Evolutionary conservation across 2,329 filamentous ascomycete species (phyloP).

Genomic region (Pseudogymnoascus sp.): DNA sequence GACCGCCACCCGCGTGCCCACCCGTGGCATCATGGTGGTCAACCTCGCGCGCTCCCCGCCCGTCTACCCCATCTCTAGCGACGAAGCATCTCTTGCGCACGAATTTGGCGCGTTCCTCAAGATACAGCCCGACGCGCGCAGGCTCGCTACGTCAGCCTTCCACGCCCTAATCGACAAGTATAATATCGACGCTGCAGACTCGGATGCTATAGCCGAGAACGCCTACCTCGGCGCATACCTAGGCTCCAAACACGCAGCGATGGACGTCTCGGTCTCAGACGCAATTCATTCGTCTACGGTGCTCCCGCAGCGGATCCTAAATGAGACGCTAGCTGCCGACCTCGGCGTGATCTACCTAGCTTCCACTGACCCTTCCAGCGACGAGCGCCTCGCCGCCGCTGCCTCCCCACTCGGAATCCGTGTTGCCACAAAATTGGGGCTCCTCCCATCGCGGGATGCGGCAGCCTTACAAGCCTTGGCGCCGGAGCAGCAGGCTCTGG

Average conservation of each 20-base stretch:
- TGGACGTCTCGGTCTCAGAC: constrained; percentile 27
- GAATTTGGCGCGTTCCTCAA: constrained; percentile 36
- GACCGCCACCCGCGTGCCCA: background rate
- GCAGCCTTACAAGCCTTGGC: constrained; percentile 30
- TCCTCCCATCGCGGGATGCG: constrained; percentile 33
- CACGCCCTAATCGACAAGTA: constrained; percentile 25
- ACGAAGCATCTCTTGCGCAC: constrained; percentile 29
- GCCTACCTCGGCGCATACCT: constrained; percentile 31
- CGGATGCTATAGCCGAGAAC: constrained; percentile 17
- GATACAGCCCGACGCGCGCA: constrained; percentile 19
- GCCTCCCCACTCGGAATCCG: constrained; percentile 30
- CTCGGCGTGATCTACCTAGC: constrained; percentile 36
- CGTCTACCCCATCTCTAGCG: constrained; percentile 31
- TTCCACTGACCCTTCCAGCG: constrained; percentile 33
- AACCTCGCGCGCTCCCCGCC: constrained; percentile 30
- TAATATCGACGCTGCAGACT: constrained; percentile 25
- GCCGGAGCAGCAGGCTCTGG: constrained; percentile 42
- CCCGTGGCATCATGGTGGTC: background rate
- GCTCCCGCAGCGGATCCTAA: constrained; percentile 31
- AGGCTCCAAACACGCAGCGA: constrained; percentile 29
- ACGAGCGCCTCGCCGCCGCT: constrained; percentile 31
- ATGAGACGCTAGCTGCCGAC: constrained; percentile 26
- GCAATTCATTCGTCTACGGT: constrained; percentile 23
- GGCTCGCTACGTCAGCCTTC: constrained; percentile 29
- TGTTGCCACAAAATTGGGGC: constrained; percentile 37